Base-by-base conservation (phyloP, 2,329 filamentous ascomycete genomes). In the Graphilbum sp. region DNA sequence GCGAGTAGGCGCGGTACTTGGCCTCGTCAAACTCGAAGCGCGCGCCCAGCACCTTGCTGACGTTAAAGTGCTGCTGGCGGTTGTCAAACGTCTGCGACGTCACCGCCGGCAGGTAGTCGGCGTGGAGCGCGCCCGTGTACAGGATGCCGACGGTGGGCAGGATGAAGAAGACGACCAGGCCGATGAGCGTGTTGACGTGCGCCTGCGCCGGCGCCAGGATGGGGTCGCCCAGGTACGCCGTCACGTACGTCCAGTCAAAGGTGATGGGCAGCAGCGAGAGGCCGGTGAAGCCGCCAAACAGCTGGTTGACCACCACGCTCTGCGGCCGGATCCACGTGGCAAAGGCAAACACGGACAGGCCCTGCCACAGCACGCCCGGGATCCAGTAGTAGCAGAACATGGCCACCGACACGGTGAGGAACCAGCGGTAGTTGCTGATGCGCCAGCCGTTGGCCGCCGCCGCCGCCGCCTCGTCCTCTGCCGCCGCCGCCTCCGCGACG, bases 181-280 rank as follows among this genome's bases (percentile, higher is more conserved):
- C 74, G 34, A 75, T 54, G 43, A 76, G 60, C 18, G 67, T 70
- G 52, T 80, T 80, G 39, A 72, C 59, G 33, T 75, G 75, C 20
- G 68, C 69, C 54, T 73, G 68, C 49, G 66, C 67, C 4, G 67
- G 66, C 8, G 36, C 19, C 13, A 43, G 21, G 2, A 43, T 32
- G 18, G 43, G 43, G 27, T 36, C 32, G 30, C 10, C 13, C 23
- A 36, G 36, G 39, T 56, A 36, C 18, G 17, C 31, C 9, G 9
- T 30, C 3, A 40, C 16, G 5, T 41, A 13, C 24, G 23, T 55
- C 57, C 61, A 64, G 47, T 64, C 61, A 39, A 59, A 59, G 0
- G 61, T 63, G 15, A 40, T 29, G 3, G 57, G 51, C 43, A 50
- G 45, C 2, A 59, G 35, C 2, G 52, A 53, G 3, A 59, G 27